A percentile compares a stretch with the other conserved stretches of the same genome.
Evolutionary conservation across 257 asterid genomes (phyloP).

Genomic region (Przewalskia tangutica): DNA sequence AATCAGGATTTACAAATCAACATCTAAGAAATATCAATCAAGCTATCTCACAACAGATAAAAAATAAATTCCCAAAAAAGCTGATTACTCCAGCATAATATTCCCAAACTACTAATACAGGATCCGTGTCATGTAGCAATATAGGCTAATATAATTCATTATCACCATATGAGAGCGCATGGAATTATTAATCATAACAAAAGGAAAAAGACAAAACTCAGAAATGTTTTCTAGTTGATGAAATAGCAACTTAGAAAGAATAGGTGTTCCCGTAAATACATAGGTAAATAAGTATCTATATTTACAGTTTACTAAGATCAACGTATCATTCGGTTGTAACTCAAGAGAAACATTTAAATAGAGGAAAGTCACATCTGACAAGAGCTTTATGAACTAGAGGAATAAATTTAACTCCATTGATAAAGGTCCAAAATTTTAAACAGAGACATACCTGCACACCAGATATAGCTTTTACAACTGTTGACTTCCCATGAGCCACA

Average conservation of each 20-base stretch:
- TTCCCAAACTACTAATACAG: background rate
- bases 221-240: background rate
- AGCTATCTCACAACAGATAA: background rate
- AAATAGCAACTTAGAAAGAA: background rate
- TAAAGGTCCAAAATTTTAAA: background rate
- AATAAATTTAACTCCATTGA: background rate
- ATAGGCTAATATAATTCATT: background rate
- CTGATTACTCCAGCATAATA: background rate
- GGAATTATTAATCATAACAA: background rate
- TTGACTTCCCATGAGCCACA: conserved; percentile 68
- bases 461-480: conserved; percentile 4
- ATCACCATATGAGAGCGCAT: background rate
- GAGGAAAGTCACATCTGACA: no score
- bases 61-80: background rate
- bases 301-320: background rate
- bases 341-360: background rate
- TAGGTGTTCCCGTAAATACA: background rate
- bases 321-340: background rate
- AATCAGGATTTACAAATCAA: background rate
- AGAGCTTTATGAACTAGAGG: no score
- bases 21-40: background rate
- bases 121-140: background rate
- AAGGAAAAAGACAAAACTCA: background rate
- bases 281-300: background rate
- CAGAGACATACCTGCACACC: conserved; percentile 1